Evolutionary conservation across 345 rosid species (phyloP).

Genomic region (Schrenkiella parvula): DNA sequence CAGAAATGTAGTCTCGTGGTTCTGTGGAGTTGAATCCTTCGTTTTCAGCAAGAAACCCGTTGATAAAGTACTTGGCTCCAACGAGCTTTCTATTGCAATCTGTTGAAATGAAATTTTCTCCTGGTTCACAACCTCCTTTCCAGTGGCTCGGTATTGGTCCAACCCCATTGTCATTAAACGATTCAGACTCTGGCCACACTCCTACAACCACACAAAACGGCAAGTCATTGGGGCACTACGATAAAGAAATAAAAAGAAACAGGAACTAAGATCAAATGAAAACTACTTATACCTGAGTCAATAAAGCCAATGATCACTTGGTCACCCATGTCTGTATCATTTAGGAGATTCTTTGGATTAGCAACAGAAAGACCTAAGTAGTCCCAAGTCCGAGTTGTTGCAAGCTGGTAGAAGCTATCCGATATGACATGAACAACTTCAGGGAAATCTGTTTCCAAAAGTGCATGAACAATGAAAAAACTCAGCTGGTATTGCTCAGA

Average conservation of each 20-base stretch:
- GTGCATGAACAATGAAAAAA: background rate
- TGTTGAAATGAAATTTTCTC: conserved; percentile 16
- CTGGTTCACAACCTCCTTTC: conserved; percentile 23
- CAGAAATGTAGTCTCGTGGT: conserved; percentile 37
- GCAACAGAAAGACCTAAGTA: conserved; percentile 35
- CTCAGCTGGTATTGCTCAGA: background rate
- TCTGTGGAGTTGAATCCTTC: conserved; percentile 35
- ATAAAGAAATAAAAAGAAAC: background rate
- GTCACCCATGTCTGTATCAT: conserved; percentile 34
- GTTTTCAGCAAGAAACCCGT: conserved; percentile 43
- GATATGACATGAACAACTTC: conserved; percentile 39
- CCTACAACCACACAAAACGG: background rate
- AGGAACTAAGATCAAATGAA: background rate
- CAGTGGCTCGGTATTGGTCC: conserved; percentile 4
- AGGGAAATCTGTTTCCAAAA: conserved; percentile 34
- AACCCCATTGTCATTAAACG: background rate
- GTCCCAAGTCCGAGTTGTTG: conserved; percentile 51
- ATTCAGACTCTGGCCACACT: conserved; percentile 23
- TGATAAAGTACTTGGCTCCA: conserved; percentile 49
- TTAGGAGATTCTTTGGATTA: conserved; percentile 14
- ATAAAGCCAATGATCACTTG: conserved; percentile 30
- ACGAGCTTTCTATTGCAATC: conserved; percentile 49
- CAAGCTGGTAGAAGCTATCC: conserved; percentile 33
- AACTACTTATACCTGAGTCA: conserved; percentile 28
- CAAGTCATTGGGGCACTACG: background rate